Percentiles rank a stretch among this genome's conserved stretches.
Conservation (phyloP, 2,329 filamentous ascomycete species). For the Botrytis elliptica region DNA sequence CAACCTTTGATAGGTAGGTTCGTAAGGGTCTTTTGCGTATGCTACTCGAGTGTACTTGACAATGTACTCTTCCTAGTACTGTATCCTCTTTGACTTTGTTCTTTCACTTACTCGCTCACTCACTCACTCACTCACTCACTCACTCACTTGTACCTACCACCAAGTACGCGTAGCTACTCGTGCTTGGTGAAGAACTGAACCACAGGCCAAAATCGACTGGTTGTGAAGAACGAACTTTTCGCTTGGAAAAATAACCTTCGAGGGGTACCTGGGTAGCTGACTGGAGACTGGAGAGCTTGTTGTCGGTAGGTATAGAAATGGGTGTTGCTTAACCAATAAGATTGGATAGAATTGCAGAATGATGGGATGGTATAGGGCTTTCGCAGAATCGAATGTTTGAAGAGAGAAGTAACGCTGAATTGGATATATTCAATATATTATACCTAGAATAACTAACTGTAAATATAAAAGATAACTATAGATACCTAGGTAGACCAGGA, state of each 20-base stretch:
- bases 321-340: not conserved
- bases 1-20: not conserved
- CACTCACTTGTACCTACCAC: not conserved
- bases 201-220: not conserved
- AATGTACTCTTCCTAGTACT: not conserved
- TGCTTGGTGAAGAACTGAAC: constrained; percentile 1
- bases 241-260: not conserved
- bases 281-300: not conserved
- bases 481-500: not conserved
- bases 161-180: not conserved
- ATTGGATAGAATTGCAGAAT: not conserved
- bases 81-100: not conserved
- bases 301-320: not conserved
- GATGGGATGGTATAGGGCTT: not conserved
- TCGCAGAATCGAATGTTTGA: not conserved
- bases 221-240: not conserved
- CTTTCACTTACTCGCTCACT: not conserved
- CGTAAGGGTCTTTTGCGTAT: not conserved
- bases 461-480: not conserved
- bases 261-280: not conserved
- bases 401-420: not conserved
- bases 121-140: not conserved
- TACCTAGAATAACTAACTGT: not conserved
- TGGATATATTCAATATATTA: no score
- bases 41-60: not conserved